phyloP scores from a whole-genome alignment of 306 rosid species.

The Medicago ruthenica region DNA sequence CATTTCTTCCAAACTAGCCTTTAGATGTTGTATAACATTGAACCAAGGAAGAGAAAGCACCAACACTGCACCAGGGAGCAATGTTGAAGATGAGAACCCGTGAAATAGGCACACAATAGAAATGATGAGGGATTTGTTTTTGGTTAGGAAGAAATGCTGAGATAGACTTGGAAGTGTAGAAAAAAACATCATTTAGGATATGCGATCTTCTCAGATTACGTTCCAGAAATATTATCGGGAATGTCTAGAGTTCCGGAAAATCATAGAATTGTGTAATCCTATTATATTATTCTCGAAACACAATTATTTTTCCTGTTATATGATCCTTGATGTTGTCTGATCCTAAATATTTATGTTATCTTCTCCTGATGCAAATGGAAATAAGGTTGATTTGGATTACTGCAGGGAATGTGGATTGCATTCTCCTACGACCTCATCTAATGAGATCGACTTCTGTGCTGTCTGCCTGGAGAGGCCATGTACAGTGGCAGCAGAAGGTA shows the following conservation, averaged over 20 bases:
- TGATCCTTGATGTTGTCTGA: no score
- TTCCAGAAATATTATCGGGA: not conserved
- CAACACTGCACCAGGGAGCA: not conserved
- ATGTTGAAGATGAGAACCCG: not conserved
- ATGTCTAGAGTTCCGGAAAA: no score
- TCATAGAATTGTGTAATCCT: not conserved
- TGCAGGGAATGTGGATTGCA: conserved; percentile 89
- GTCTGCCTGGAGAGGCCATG: conserved; percentile 94
- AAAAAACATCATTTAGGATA: no score
- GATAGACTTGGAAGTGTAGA: no score
- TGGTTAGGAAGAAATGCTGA: not conserved
- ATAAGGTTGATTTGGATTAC: conserved; percentile 42
- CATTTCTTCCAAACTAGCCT: no score
- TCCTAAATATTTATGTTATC: conserved; percentile 15
- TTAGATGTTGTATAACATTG: no score
- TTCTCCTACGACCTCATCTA: conserved; percentile 58
- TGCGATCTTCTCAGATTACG: not conserved
- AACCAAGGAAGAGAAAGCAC: not conserved
- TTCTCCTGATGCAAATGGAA: conserved; percentile 36
- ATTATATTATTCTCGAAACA: not conserved
- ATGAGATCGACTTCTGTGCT: conserved; percentile 80
- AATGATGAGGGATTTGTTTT: not conserved
- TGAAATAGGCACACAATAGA: no score
- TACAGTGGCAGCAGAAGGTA: conserved; percentile 92
- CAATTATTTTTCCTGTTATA: no score